These are phyloP conservation scores for Besnoitia besnoiti DNA, from an alignment of 169 alveolate species.

Conservation along the genomic window DNA sequence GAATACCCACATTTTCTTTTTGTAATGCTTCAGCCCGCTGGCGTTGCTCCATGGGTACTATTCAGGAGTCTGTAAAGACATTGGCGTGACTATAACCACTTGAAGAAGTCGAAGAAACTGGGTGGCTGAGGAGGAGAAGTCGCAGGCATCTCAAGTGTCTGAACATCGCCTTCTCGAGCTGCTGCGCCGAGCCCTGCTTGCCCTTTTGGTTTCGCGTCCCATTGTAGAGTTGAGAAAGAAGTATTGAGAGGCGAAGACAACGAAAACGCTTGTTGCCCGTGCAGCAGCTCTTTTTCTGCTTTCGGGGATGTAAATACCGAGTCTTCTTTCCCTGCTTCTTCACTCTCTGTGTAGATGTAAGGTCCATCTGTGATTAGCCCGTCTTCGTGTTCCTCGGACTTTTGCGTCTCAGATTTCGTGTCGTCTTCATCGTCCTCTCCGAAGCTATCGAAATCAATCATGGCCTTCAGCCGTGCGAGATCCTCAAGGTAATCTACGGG, in stretches of 20 bases:
- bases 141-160: not conserved
- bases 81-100: not conserved
- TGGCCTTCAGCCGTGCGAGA: conserved; percentile 17
- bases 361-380: not conserved
- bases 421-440: not conserved
- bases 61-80: not conserved
- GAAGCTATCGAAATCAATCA: not conserved
- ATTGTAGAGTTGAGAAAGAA: too few species aligned
- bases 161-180: not conserved
- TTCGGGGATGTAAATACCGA: not conserved
- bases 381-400: not conserved
- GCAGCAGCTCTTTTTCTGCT: not conserved
- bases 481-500: not conserved
- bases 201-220: not conserved
- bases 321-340: not conserved
- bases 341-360: not conserved
- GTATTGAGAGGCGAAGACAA: too few species aligned
- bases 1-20: too few species aligned
- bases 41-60: too few species aligned
- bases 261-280: not conserved
- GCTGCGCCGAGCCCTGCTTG: not conserved
- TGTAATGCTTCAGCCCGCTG: too few species aligned
- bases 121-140: not conserved
- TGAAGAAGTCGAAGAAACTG: not conserved
- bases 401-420: not conserved